Evolutionary conservation across 371 early-diverging fungal species (phyloP).

Genomic region (Rhizomucor pusillus): DNA sequence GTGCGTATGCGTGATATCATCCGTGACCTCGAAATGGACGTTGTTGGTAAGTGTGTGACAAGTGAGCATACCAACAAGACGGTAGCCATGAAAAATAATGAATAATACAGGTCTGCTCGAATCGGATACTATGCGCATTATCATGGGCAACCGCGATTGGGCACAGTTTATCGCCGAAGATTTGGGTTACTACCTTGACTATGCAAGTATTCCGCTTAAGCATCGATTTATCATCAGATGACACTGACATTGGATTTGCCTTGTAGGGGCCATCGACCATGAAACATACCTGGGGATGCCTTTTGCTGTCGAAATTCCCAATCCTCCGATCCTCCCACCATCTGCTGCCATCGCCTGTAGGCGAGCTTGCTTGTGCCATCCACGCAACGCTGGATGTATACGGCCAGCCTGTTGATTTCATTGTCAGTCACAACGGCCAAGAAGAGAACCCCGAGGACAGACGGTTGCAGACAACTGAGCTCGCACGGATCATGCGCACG

Average conservation of each 20-base stretch:
- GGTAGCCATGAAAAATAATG: no score
- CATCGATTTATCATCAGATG: conserved; percentile 1
- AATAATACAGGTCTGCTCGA: conserved; percentile 63
- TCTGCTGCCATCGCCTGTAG: conserved; percentile 77
- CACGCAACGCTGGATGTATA: conserved; percentile 82
- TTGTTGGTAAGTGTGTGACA: conserved; percentile 59
- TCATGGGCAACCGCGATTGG: conserved; percentile 87
- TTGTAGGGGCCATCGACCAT: conserved; percentile 69
- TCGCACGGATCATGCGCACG: conserved; percentile 75
- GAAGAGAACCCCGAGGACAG: conserved; percentile 78
- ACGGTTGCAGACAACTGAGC: conserved; percentile 73
- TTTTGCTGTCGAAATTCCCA: conserved; percentile 84
- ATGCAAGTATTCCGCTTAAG: conserved; percentile 35
- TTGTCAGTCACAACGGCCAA: conserved; percentile 85
- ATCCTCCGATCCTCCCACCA: conserved; percentile 72
- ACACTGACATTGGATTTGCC: neutral
- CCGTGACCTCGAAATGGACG: conserved; percentile 76
- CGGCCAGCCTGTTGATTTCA: conserved; percentile 78
- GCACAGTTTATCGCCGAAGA: conserved; percentile 79
- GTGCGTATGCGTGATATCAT: conserved; percentile 73
- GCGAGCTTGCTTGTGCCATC: conserved; percentile 85
- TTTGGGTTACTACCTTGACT: conserved; percentile 76
- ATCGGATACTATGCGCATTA: conserved; percentile 78
- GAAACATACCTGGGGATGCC: conserved; percentile 88
- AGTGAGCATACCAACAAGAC: no score